A percentile compares a stretch with the other conserved stretches of the same genome.
phyloP scores from a whole-genome alignment of 2,329 filamentous ascomycete genomes.

The Sphaerulina populicola region DNA sequence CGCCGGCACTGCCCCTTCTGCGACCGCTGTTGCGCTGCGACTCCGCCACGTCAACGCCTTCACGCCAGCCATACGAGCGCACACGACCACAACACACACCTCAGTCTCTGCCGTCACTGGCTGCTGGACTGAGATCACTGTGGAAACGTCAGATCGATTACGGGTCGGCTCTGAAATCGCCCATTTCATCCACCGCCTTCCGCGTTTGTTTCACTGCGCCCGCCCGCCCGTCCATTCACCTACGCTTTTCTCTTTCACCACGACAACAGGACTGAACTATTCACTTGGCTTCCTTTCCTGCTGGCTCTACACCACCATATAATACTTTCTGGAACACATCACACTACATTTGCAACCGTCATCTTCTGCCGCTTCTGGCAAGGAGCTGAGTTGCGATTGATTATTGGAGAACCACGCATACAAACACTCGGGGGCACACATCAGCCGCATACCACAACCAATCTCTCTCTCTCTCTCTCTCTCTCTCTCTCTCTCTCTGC shows the following conservation, averaged over 20 bases:
- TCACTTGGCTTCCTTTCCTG: conserved; percentile 29
- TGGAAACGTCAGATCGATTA: neutral
- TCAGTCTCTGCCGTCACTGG: conserved; percentile 4
- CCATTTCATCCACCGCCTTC: conserved; percentile 6
- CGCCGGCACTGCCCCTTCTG: neutral
- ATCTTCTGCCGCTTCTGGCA: neutral
- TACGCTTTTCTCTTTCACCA: conserved; percentile 11
- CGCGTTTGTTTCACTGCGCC: conserved; percentile 4
- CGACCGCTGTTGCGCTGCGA: conserved; percentile 3
- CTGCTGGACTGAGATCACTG: neutral
- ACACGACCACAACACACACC: conserved; percentile 2
- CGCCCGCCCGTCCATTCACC: too few relatives aligned
- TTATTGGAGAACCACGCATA: neutral
- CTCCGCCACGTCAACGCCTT: conserved; percentile 15
- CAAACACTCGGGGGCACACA: conserved; percentile 4
- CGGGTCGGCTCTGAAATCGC: neutral
- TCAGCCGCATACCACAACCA: neutral
- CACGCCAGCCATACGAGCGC: conserved; percentile 7
- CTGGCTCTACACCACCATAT: conserved; percentile 1
- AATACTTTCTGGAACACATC: neutral
- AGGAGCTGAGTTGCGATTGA: neutral
- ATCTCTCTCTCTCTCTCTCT: too few relatives aligned
- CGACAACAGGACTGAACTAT: conserved; percentile 28
- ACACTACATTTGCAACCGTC: neutral
- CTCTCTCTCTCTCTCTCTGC: too few relatives aligned